Base-by-base conservation (phyloP, 2,329 filamentous ascomycete species). In the Cercospora janseana region DNA sequence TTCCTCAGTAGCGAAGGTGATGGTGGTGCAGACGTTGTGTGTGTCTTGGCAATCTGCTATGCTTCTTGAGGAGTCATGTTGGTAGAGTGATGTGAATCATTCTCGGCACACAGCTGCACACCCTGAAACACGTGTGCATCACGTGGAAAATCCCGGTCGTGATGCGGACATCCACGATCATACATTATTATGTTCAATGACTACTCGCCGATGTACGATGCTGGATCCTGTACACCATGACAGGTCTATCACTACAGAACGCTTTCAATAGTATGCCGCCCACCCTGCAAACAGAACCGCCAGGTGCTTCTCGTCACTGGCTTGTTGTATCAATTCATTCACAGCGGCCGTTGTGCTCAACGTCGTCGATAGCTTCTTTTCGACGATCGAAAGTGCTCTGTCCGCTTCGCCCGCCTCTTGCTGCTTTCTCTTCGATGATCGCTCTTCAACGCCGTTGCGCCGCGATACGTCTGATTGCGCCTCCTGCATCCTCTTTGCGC, bases 321-420 rank as follows among this genome's bases (percentile, higher is more conserved):
- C 92, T 72, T 95, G 87, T 67, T 96, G 93, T 58, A 98, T 98
- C 57, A 98, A 72, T 66, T 98, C 93, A 64, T 96, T 97, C 46
- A 98, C 93, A 10, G 90, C 96, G 3, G 93, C 94, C 48, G 87
- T 88, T 13, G 95, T 92, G 67, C 92, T 98, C 66, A 98, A 70
- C 2, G 88, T 91, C 76, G 95, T 95, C 56, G 86, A 88, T 60
- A 99, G 71, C 74, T 99, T 99, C 80, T 96, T 97, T 66, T 88
- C 83, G 49, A 99, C 93, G 16, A 97, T 87, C 50, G 90, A 88
- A 49, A 99, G 75, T 1, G 94, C 93, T 50, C 94, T 79, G 57
- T 95, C 91, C 2, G 93, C 94, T 70, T 98, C 94, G 70, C 81
- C 83, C 0, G 80, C 79, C 55, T 86, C 82, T 55, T 75, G 72